Percentiles rank a stretch among this genome's conserved stretches.
Conservation (phyloP, 805 yeast genomes). For the Ogataea populi-albae region DNA sequence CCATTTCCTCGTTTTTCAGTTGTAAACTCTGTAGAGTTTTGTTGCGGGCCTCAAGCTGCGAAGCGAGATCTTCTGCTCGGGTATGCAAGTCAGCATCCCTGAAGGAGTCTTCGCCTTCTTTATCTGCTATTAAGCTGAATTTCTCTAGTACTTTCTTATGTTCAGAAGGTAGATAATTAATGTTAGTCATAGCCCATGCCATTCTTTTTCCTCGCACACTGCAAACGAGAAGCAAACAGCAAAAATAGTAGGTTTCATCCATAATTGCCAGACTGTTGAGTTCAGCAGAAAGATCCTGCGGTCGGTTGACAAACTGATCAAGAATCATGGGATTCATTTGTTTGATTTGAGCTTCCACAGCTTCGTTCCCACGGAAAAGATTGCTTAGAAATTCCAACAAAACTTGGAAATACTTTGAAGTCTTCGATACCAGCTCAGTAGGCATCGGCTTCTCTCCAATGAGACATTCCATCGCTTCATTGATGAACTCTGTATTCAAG, state of each 20-base stretch:
- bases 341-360: conserved; percentile 14
- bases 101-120: conserved; percentile 13
- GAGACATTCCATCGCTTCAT: conserved; percentile 16
- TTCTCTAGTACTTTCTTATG: conserved; percentile 19
- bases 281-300: neutral
- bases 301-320: conserved; percentile 7
- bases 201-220: conserved; percentile 24
- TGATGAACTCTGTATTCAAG: conserved; percentile 17
- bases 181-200: conserved; percentile 30
- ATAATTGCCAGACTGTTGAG: conserved; percentile 12
- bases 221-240: conserved; percentile 23
- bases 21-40: conserved; percentile 8
- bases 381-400: conserved; percentile 11
- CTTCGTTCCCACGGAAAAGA: conserved; percentile 14
- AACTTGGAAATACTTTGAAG: conserved; percentile 9
- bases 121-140: conserved; percentile 22
- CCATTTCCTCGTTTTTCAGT: conserved; percentile 7
- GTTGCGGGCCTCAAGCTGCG: conserved; percentile 10
- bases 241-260: conserved; percentile 24
- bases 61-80: conserved; percentile 7
- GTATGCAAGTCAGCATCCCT: conserved; percentile 14
- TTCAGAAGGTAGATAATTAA: conserved; percentile 21
- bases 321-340: conserved; percentile 11
- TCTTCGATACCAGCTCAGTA: conserved; percentile 4
- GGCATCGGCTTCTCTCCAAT: conserved; percentile 20